Evolutionary conservation across 2,329 filamentous ascomycete genomes (phyloP), one percentile per base, ranked within the genome.

Genomic region (Blastomyces silverae): DNA sequence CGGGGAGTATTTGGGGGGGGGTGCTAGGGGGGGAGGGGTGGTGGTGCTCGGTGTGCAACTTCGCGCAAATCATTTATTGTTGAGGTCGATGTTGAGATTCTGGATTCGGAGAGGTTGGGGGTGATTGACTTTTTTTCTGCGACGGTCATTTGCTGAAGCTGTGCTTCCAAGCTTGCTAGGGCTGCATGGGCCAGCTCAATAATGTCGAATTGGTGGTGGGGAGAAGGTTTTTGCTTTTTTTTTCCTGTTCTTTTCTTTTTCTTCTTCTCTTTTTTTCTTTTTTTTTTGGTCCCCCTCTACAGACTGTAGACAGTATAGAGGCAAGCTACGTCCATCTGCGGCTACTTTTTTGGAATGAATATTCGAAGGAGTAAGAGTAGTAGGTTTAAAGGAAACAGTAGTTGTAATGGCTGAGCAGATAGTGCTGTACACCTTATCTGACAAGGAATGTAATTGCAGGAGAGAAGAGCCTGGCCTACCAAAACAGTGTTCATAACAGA

Each of bases 371-470:
- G 25, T 7, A 34, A 34, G 2, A 34, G 6, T 6, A 57, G 53
- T 11, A 57, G 7, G 34, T 39, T 37, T 39, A 8, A 57, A 34
- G 53, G 17, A 37, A 56, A 56, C 3, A 17, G 53, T 31, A 34
- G 34, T 39, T 22, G 31, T 57, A 37, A 22, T 57, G 20, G 20
- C 39, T 39, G 55, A 57, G 59, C n/a, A 55, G 46, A 53, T 50
- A 62, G 50, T 56, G 34, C 42, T 34, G 53, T 31, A 60, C 46
- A 34, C 37, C 39, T 42, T 48, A 46, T 60, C 58, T 60, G 58
- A 60, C 58, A 60, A 17, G 44, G 42, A 20, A 22, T 42, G 55
- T 39, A 39, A 57, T 39, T 39, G 34, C 20, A 22, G n/a, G 37
- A 25, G n/a, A 25, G 25, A 34, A 48, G 44, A 60, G 28, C 58